Base-by-base conservation (phyloP, 225 moss, liverwort and hornwort genomes). In the Rhytidiadelphus loreus region DNA sequence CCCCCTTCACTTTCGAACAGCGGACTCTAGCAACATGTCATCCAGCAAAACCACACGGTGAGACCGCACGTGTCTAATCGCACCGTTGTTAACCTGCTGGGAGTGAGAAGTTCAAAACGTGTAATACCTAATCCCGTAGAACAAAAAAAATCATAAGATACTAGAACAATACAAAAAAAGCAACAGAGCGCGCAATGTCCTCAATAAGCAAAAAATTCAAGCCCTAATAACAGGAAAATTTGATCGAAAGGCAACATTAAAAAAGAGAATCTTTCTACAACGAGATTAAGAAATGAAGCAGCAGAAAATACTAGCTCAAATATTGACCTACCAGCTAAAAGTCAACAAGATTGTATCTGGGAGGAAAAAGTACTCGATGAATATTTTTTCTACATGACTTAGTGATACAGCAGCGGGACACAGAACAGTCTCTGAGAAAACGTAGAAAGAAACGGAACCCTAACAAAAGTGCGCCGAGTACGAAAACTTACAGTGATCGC, bases 401-500 rank as follows among this genome's bases (percentile, higher is more conserved):
- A 20, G 21, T 11, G 46, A 39, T 13, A 43, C n/a, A 82, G 33
- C 2, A 84, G 24, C 61, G 25, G 53, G 30, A 84, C 61, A 80
- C 19, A 59, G 26, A 48, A 14, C 9, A 57, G 8, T 17, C 43
- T 46, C 55, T 21, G 35, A 19, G 11, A 58, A 6, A 23, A 5
- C 30, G 6, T 9, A 20, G 22, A 32, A 50, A 43, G 61, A 82
- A 13, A 41, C 7, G 29, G 0, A 87, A 75, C 66, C 59, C 37
- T 81, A 76, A 55, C 43, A 24, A 62, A 60, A 82, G 20, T 6
- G 53, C 53, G 35, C 16, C 14, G 52, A 22, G 28, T 8, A 13
- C 16, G 24, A 17, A 21, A 79, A 79, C 66, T 65, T 93, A 96
- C 96, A 59, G 95, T 97, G 83, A 97, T 95, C 30, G 95, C 94